Evolutionary conservation across 2,329 filamentous ascomycete genomes (phyloP).

Genomic region (Coniochaeta hoffmannii): DNA sequence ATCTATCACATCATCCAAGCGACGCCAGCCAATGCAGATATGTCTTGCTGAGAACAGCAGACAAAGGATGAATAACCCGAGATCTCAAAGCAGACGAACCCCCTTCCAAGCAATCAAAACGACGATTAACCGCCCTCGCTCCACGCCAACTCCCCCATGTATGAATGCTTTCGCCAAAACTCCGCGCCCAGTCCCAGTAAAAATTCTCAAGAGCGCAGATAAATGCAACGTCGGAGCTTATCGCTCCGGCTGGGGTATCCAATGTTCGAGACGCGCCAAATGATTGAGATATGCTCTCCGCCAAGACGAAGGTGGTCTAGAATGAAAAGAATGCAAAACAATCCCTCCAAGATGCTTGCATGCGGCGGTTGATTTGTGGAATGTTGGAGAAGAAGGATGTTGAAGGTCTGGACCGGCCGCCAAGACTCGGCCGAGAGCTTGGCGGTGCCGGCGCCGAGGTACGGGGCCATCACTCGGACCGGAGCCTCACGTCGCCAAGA

Average conservation of each 20-base stretch:
- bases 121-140: neutral
- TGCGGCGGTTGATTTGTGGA: neutral
- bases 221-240: neutral
- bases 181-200: neutral
- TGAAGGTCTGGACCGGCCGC: neutral
- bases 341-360: neutral
- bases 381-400: neutral
- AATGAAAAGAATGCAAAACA: neutral
- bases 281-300: neutral
- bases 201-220: neutral
- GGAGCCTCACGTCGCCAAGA: constrained; percentile 5
- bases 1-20: neutral
- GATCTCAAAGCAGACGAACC: neutral
- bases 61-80: neutral
- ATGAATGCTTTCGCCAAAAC: neutral
- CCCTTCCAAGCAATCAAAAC: neutral
- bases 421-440: neutral
- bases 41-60: neutral
- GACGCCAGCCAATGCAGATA: neutral
- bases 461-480: neutral
- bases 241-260: constrained; percentile 1
- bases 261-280: constrained; percentile 1
- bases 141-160: neutral
- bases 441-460: neutral
- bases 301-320: neutral